Percentiles rank a stretch among this genome's conserved stretches.
phyloP scores from a whole-genome alignment of 2,329 filamentous ascomycete genomes.

The Mycosphaerella sp. region DNA sequence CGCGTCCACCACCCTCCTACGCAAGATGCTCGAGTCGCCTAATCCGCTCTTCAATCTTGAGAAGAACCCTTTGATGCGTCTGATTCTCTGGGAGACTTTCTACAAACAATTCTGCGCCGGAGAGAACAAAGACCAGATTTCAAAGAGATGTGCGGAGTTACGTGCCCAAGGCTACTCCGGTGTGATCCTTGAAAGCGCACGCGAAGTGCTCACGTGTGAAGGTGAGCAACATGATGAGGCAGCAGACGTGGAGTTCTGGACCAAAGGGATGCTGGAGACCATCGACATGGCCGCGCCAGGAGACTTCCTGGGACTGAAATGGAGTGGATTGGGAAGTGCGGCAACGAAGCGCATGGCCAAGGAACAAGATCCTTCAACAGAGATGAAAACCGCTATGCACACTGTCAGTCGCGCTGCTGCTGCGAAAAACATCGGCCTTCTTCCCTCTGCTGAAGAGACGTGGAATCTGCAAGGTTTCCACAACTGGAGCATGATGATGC shows the following conservation, averaged over 20 bases:
- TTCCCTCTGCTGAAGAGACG: conserved; percentile 83
- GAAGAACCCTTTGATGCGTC: conserved; percentile 63
- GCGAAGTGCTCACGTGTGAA: conserved; percentile 62
- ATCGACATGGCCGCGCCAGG: conserved; percentile 50
- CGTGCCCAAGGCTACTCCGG: conserved; percentile 73
- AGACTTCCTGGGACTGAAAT: conserved; percentile 55
- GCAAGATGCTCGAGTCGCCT: conserved; percentile 61
- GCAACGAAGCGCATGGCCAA: conserved; percentile 61
- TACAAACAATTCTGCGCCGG: conserved; percentile 91
- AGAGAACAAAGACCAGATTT: conserved; percentile 63
- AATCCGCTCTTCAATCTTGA: conserved; percentile 65
- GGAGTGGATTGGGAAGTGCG: conserved; percentile 73
- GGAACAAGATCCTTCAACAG: conserved; percentile 55
- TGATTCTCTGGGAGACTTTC: conserved; percentile 71
- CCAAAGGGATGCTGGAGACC: conserved; percentile 65
- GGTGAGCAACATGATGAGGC: conserved; percentile 50
- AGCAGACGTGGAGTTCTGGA: conserved; percentile 64
- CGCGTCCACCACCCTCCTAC: conserved; percentile 63
- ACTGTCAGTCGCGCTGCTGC: conserved; percentile 67
- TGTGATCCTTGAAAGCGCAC: conserved; percentile 77
- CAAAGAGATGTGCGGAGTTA: conserved; percentile 56
- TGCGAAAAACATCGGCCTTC: conserved; percentile 61
- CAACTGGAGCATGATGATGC: conserved; percentile 69
- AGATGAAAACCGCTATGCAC: conserved; percentile 63
- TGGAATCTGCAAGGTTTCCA: conserved; percentile 73